A percentile compares a stretch with the other conserved stretches of the same genome.
phyloP scores from a whole-genome alignment of 176 grass and related monocot species.

The Oryza punctata region DNA sequence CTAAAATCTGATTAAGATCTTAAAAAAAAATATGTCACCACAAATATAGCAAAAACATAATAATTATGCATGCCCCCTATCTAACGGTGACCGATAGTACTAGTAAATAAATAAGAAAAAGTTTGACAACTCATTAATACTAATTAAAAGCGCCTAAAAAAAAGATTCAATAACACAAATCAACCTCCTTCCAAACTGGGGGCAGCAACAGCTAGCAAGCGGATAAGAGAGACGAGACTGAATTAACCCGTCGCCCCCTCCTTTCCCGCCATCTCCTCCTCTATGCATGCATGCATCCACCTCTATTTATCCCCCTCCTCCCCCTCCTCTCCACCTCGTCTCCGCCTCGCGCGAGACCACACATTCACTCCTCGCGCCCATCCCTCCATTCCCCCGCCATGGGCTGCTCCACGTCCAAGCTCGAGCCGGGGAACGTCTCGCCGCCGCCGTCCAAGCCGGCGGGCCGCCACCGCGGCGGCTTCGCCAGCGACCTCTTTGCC shows the following conservation, averaged over 20 bases:
- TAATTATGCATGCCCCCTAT: too few relatives aligned
- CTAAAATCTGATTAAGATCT: too few relatives aligned
- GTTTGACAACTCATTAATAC: too few relatives aligned
- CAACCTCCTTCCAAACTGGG: too few relatives aligned
- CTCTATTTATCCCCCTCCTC: not conserved
- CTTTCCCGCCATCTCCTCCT: too few relatives aligned
- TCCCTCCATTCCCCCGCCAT: not conserved
- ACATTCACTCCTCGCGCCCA: not conserved
- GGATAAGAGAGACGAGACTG: too few relatives aligned
- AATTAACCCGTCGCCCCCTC: too few relatives aligned
- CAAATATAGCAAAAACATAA: too few relatives aligned
- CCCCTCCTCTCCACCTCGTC: not conserved
- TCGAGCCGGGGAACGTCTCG: not conserved
- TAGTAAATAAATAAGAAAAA: too few relatives aligned
- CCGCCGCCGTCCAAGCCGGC: not conserved
- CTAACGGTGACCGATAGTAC: too few relatives aligned
- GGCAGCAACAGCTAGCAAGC: too few relatives aligned
- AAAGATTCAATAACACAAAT: not conserved
- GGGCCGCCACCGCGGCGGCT: not conserved
- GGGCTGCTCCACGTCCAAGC: not conserved
- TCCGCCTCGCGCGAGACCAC: slow-evolving; percentile 12
- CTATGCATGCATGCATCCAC: not conserved
- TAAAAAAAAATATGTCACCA: too few relatives aligned
- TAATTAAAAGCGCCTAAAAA: not conserved
- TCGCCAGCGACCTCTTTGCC: not conserved